Conservation (phyloP, 2,329 filamentous ascomycete species). For the Exophiala spinifera region DNA sequence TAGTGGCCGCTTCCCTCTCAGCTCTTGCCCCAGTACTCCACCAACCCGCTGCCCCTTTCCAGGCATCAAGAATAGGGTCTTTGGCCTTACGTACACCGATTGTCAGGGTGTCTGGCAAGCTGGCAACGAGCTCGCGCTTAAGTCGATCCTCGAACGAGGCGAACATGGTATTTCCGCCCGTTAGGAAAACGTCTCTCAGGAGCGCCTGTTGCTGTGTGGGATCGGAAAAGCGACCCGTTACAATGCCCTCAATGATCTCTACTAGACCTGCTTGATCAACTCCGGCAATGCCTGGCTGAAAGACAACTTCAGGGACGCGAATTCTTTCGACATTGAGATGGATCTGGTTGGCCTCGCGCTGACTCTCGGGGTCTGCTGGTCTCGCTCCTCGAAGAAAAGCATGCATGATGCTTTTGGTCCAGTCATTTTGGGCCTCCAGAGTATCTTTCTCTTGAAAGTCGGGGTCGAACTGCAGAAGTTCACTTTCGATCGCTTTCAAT, state of each 20-base stretch:
- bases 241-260: conserved; percentile 86
- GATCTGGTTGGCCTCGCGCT: conserved; percentile 78
- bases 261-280: conserved; percentile 90
- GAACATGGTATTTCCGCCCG: conserved; percentile 89
- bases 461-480: conserved; percentile 82
- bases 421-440: conserved; percentile 86
- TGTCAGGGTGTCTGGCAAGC: conserved; percentile 66
- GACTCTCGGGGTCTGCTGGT: conserved; percentile 76
- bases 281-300: conserved; percentile 87
- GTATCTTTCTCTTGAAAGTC: conserved; percentile 90
- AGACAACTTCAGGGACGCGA: conserved; percentile 87
- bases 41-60: conserved; percentile 90
- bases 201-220: conserved; percentile 63
- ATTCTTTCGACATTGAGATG: conserved; percentile 97
- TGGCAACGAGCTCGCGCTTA: conserved; percentile 65
- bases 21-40: conserved; percentile 53
- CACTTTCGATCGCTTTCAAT: conserved; percentile 74
- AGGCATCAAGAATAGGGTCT: conserved; percentile 81
- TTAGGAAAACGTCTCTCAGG: conserved; percentile 84
- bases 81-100: conserved; percentile 70
- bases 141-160: conserved; percentile 81
- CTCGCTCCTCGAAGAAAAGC: conserved; percentile 85
- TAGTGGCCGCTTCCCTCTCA: conserved; percentile 60
- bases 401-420: conserved; percentile 88
- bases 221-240: conserved; percentile 71